Percentiles rank a stretch among this genome's conserved stretches.
Conservation (phyloP, 2,329 filamentous ascomycete genomes). For the Domatiomyces catenatus region DNA sequence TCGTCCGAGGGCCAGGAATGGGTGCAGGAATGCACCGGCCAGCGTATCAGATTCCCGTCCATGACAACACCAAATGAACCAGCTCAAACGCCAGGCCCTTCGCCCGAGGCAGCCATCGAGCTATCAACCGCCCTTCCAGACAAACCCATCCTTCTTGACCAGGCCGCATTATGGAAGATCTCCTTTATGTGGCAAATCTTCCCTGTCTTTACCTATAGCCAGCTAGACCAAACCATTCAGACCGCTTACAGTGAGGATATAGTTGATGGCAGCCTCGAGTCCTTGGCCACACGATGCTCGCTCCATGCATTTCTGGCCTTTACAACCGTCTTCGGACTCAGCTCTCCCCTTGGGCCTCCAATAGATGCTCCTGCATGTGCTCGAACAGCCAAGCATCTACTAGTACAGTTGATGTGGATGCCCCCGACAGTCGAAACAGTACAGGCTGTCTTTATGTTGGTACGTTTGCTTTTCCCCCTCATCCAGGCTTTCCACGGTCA, state of each 20-base stretch:
- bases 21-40: constrained; percentile 21
- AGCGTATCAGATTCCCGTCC: background rate
- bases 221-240: background rate
- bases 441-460: constrained; percentile 35
- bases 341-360: background rate
- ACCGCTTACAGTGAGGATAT: background rate
- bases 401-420: constrained; percentile 21
- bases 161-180: background rate
- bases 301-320: background rate
- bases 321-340: background rate
- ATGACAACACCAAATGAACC: background rate
- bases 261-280: background rate
- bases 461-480: constrained; percentile 20
- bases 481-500: background rate
- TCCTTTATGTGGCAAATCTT: background rate
- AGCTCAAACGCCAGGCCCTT: background rate
- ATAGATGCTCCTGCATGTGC: background rate
- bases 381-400: constrained; percentile 10
- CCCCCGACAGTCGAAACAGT: constrained; percentile 27
- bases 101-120: background rate
- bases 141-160: background rate
- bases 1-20: constrained; percentile 34
- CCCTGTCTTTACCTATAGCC: background rate
- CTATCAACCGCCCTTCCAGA: background rate
- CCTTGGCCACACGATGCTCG: background rate